Evolutionary conservation across 2,329 filamentous ascomycete genomes (phyloP).

Genomic region (Colletotrichum sp.): DNA sequence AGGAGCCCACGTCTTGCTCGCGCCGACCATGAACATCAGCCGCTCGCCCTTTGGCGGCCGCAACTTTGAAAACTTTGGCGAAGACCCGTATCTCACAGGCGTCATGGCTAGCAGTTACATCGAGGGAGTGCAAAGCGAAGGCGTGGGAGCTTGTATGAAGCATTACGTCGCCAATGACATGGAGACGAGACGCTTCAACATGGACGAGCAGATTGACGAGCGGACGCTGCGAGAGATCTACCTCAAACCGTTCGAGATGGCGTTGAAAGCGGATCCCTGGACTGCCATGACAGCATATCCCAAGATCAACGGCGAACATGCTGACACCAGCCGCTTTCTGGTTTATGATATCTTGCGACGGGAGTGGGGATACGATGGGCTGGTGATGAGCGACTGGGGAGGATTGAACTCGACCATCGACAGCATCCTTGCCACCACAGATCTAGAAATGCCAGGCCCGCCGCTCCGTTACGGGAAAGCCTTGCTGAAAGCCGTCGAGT

Average conservation of each 20-base stretch:
- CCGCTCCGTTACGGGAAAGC: slow-evolving; percentile 1
- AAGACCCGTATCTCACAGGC: slow-evolving; percentile 76
- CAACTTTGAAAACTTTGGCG: slow-evolving; percentile 84
- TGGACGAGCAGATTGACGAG: slow-evolving; percentile 31
- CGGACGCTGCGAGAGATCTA: slow-evolving; percentile 43
- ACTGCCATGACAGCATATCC: slow-evolving; percentile 54
- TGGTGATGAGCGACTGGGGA: slow-evolving; percentile 54
- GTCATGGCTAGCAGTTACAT: slow-evolving; percentile 66
- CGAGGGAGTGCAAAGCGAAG: slow-evolving; percentile 54
- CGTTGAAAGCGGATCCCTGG: slow-evolving; percentile 45
- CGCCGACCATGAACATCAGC: slow-evolving; percentile 8
- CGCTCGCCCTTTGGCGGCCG: slow-evolving; percentile 68
- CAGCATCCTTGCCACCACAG: slow-evolving; percentile 32
- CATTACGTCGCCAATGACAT: slow-evolving; percentile 75
- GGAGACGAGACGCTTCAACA: slow-evolving; percentile 44
- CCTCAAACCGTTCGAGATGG: slow-evolving; percentile 48
- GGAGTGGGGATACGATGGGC: slow-evolving; percentile 49
- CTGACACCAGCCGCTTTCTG: slow-evolving; percentile 39
- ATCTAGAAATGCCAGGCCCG: slow-evolving; percentile 42
- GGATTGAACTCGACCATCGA: slow-evolving; percentile 37
- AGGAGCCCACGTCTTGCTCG: slow-evolving; percentile 20
- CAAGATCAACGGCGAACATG: slow-evolving; percentile 49
- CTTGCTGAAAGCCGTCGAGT: background rate
- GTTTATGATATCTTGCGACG: slow-evolving; percentile 40
- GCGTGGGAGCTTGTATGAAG: slow-evolving; percentile 51